These are phyloP conservation scores for Solanum chaucha DNA, from an alignment of 257 asterid species.

Conservation along the genomic window DNA sequence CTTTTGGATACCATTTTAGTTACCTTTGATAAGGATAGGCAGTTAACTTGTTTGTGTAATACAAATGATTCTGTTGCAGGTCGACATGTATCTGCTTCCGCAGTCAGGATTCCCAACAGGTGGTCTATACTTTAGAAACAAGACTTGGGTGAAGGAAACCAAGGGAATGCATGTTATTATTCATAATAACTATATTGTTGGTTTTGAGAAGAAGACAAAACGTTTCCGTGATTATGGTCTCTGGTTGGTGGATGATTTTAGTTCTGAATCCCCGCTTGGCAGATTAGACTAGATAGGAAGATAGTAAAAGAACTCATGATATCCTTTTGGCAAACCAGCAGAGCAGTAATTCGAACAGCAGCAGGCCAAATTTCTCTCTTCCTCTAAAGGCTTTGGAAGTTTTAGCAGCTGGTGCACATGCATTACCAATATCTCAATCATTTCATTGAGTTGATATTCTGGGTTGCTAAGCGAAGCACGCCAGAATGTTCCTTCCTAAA, in stretches of 20 bases:
- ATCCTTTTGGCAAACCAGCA: neutral
- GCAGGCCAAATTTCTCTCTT: neutral
- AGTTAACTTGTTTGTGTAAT: neutral
- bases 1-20: neutral
- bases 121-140: slow-evolving; percentile 91
- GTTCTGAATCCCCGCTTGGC: slow-evolving; percentile 88
- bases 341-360: neutral
- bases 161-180: slow-evolving; percentile 82
- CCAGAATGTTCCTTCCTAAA: neutral
- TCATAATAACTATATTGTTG: slow-evolving; percentile 82
- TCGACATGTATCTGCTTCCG: slow-evolving; percentile 83
- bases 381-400: neutral
- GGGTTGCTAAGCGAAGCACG: neutral
- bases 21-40: neutral
- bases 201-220: slow-evolving; percentile 82
- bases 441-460: neutral
- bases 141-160: slow-evolving; percentile 85
- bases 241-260: slow-evolving; percentile 80
- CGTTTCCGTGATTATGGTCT: slow-evolving; percentile 77
- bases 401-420: neutral
- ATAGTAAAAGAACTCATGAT: neutral
- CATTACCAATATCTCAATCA: neutral
- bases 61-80: slow-evolving; percentile 36
- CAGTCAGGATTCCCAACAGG: slow-evolving; percentile 94
- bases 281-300: slow-evolving; percentile 21